Conservation (phyloP, 2,329 filamentous ascomycete species). For the Eutypa lata region DNA sequence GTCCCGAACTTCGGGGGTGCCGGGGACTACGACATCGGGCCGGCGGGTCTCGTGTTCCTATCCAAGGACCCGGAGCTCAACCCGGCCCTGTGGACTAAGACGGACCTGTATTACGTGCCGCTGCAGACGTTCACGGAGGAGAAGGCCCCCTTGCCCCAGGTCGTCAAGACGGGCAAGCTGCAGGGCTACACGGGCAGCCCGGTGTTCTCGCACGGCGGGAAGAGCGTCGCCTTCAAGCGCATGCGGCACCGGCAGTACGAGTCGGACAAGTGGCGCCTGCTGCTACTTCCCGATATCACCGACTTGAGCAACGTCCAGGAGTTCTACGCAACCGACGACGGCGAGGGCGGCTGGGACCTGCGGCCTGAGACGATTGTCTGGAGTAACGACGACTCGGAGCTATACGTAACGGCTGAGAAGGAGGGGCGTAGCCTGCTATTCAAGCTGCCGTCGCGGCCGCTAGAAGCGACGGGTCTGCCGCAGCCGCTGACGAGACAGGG, state of each 20-base stretch:
- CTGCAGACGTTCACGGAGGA: slow-evolving; percentile 57
- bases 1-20: slow-evolving; percentile 76
- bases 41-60: slow-evolving; percentile 66
- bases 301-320: slow-evolving; percentile 58
- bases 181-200: slow-evolving; percentile 65
- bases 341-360: slow-evolving; percentile 60
- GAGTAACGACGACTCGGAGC: slow-evolving; percentile 55
- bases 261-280: slow-evolving; percentile 68
- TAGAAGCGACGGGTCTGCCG: slow-evolving; percentile 43
- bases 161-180: slow-evolving; percentile 55
- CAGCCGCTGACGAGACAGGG: slow-evolving; percentile 49
- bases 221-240: slow-evolving; percentile 69
- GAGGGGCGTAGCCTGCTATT: slow-evolving; percentile 61
- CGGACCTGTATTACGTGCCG: slow-evolving; percentile 73
- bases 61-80: slow-evolving; percentile 71
- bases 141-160: slow-evolving; percentile 47
- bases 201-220: slow-evolving; percentile 71
- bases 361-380: slow-evolving; percentile 56
- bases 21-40: slow-evolving; percentile 75
- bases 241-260: slow-evolving; percentile 80
- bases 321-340: slow-evolving; percentile 60
- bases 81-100: slow-evolving; percentile 74
- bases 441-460: slow-evolving; percentile 55
- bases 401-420: slow-evolving; percentile 75
- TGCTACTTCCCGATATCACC: slow-evolving; percentile 60